Evolutionary conservation across 2,329 filamentous ascomycete genomes (phyloP).

Genomic region (Fusarium citri): DNA sequence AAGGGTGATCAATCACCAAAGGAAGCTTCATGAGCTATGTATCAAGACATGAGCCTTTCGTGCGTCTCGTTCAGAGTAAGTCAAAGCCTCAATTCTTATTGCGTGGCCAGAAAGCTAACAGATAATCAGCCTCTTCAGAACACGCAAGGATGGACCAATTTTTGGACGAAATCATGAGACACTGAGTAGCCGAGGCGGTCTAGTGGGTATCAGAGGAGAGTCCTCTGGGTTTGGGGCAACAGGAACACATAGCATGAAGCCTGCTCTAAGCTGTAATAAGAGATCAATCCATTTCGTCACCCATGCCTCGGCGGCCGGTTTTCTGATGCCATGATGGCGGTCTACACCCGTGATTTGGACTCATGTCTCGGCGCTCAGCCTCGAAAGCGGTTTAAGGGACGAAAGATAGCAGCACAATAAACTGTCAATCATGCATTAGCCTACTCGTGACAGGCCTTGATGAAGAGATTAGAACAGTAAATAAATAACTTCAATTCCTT

Average conservation of each 20-base stretch:
- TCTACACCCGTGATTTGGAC: conserved; percentile 2
- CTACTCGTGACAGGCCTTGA: not conserved
- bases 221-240: not conserved
- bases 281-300: not conserved
- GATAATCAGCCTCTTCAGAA: not conserved
- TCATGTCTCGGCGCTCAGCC: not conserved
- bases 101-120: not conserved
- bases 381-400: conserved; percentile 10
- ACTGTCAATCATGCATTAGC: not conserved
- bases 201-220: not conserved
- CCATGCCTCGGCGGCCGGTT: not conserved
- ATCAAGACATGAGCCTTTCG: not conserved
- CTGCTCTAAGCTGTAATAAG: not conserved
- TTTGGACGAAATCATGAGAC: conserved; percentile 8
- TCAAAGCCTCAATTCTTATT: not conserved
- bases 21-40: not conserved
- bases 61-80: not conserved
- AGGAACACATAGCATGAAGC: not conserved
- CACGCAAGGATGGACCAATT: not conserved
- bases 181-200: conserved; percentile 23
- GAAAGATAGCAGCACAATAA: conserved; percentile 9
- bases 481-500: not conserved
- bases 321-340: not conserved
- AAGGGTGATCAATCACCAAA: not conserved
- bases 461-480: not conserved